phyloP scores from a whole-genome alignment of 306 rosid species.

The Hylodesmum podocarpum region DNA sequence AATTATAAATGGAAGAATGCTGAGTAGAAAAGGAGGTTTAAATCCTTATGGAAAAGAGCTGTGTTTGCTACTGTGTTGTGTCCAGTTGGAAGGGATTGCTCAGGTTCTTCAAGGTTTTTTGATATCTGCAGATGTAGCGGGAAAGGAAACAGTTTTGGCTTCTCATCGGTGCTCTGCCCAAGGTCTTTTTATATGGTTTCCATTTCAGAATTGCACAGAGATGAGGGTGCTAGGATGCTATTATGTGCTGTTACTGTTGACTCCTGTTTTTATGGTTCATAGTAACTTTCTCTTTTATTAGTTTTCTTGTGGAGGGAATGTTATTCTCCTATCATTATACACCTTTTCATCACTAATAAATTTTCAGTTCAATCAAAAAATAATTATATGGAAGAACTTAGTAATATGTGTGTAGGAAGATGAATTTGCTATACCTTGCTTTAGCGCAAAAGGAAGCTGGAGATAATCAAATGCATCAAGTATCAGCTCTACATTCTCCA shows the following conservation, averaged over 20 bases:
- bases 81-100: background rate
- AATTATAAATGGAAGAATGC: background rate
- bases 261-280: background rate
- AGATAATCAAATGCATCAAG: slow-evolving; percentile 97
- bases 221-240: background rate
- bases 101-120: background rate
- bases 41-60: background rate
- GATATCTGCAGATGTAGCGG: background rate
- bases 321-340: background rate
- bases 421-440: slow-evolving; percentile 58
- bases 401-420: slow-evolving; percentile 1
- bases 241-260: background rate
- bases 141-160: background rate
- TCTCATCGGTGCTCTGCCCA: background rate
- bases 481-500: slow-evolving; percentile 93
- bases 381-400: background rate
- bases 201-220: background rate
- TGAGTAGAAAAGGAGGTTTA: background rate
- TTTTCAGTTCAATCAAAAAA: background rate
- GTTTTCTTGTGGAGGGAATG: background rate
- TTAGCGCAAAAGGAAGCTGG: slow-evolving; percentile 88
- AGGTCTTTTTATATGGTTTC: background rate
- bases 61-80: background rate
- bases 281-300: background rate
- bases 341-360: background rate